phyloP scores from a whole-genome alignment of 2,329 filamentous ascomycete species.

The Colletotrichum truncatum region DNA sequence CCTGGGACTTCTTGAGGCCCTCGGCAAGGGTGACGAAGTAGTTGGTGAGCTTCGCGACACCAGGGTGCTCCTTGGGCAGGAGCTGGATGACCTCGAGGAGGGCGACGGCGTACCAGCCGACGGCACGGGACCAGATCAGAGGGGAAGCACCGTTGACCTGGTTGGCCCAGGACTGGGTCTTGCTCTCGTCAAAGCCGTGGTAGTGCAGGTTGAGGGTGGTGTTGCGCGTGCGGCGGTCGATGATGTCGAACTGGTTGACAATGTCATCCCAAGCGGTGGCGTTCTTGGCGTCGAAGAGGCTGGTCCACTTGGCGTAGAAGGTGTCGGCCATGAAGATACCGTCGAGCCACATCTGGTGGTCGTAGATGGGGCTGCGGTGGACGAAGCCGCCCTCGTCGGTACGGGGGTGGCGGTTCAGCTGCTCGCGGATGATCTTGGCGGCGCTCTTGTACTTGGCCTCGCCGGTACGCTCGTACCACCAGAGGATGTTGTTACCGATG shows the following conservation, averaged over 20 bases:
- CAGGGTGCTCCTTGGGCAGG: conserved; percentile 48
- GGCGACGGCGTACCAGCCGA: conserved; percentile 64
- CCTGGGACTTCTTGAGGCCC: conserved; percentile 52
- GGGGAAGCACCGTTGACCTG: conserved; percentile 58
- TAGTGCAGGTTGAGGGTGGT: conserved; percentile 53
- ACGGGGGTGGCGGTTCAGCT: conserved; percentile 58
- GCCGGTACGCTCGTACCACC: conserved; percentile 56
- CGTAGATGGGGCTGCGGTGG: conserved; percentile 55
- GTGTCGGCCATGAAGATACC: conserved; percentile 61
- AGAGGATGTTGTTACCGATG: conserved; percentile 61
- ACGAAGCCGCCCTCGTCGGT: conserved; percentile 64
- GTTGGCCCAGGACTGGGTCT: conserved; percentile 61
- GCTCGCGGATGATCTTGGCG: conserved; percentile 54
- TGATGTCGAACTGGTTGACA: conserved; percentile 53
- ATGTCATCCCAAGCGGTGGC: conserved; percentile 55
- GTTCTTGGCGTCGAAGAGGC: conserved; percentile 47
- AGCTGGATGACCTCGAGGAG: conserved; percentile 60
- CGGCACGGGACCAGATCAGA: conserved; percentile 60
- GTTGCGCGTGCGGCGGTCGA: conserved; percentile 53
- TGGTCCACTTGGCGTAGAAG: conserved; percentile 53
- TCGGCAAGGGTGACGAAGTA: conserved; percentile 52
- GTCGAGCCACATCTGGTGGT: conserved; percentile 67
- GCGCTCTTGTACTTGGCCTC: conserved; percentile 59
- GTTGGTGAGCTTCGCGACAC: conserved; percentile 44
- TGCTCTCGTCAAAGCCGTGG: conserved; percentile 63